These are phyloP conservation scores for Hansenula sp. DNA, from an alignment of 1,139 yeast species.

Conservation along the genomic window DNA sequence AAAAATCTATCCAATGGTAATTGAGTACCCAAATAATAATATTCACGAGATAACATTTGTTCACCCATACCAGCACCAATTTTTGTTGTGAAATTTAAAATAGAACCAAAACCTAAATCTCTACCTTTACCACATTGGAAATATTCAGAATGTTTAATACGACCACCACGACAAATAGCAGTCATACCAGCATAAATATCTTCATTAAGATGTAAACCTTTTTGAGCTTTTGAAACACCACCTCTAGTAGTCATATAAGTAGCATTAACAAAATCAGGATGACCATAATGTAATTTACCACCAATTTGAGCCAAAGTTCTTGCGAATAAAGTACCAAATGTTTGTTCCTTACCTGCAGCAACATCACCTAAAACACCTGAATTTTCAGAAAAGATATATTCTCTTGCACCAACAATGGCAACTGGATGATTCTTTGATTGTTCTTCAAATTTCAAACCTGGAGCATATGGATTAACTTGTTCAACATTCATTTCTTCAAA, in stretches of 20 bases:
- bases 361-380: conserved; percentile 99
- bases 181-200: conserved; percentile 99
- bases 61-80: conserved; percentile 99
- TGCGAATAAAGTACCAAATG: conserved; percentile 97
- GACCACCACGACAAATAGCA: conserved; percentile 96
- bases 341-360: conserved; percentile 99
- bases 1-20: conserved; percentile 95
- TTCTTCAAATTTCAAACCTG: conserved; percentile 42
- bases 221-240: conserved; percentile 98
- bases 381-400: conserved; percentile 97
- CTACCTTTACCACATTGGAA: conserved; percentile 99
- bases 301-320: conserved; percentile 98
- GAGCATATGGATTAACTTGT: conserved; percentile 77
- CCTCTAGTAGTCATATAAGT: conserved; percentile 97
- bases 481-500: conserved; percentile 93
- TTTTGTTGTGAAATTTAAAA: conserved; percentile 96
- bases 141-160: conserved; percentile 98
- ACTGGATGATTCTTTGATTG: conserved; percentile 65
- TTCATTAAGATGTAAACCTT: conserved; percentile 96
- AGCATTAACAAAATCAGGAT: conserved; percentile 97
- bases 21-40: conserved; percentile 95
- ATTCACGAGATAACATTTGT: conserved; percentile 97
- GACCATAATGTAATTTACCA: conserved; percentile 99
- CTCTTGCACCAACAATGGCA: conserved; percentile 99
- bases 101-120: conserved; percentile 98